Percentiles rank a stretch among this genome's conserved stretches.
phyloP scores from a whole-genome alignment of 2,329 filamentous ascomycete genomes.

The Ceratocystis papillata region DNA sequence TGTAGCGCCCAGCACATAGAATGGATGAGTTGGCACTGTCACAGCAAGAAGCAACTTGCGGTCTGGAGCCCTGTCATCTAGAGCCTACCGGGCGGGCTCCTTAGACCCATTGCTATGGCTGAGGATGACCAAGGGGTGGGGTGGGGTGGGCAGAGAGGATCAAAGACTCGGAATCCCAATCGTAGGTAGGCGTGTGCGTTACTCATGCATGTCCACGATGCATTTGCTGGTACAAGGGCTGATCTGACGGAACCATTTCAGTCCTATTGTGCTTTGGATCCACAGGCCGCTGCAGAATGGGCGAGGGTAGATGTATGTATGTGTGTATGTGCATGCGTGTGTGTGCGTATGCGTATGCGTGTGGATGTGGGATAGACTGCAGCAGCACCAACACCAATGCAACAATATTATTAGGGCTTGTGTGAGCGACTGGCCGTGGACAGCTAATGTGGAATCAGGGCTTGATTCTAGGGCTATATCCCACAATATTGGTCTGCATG shows the following conservation, averaged over 20 bases:
- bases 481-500: conserved; percentile 1
- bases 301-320: neutral
- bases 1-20: neutral
- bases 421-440: neutral
- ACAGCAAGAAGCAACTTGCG: conserved; percentile 4
- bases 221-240: conserved; percentile 1
- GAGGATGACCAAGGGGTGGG: neutral
- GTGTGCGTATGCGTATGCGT: too few species aligned
- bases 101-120: conserved; percentile 6
- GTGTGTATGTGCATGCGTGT: too few species aligned
- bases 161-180: neutral
- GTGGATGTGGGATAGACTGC: too few species aligned
- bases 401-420: neutral
- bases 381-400: neutral
- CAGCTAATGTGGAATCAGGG: neutral
- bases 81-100: neutral
- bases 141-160: too few species aligned
- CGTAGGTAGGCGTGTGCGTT: neutral
- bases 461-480: conserved; percentile 8
- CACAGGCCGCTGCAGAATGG: neutral
- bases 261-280: neutral
- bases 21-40: conserved; percentile 4
- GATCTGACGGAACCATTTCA: neutral
- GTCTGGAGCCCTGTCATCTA: neutral
- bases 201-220: neutral